phyloP scores from a whole-genome alignment of 352 stramenopile genomes.

The Phytopythium kandeliae region DNA sequence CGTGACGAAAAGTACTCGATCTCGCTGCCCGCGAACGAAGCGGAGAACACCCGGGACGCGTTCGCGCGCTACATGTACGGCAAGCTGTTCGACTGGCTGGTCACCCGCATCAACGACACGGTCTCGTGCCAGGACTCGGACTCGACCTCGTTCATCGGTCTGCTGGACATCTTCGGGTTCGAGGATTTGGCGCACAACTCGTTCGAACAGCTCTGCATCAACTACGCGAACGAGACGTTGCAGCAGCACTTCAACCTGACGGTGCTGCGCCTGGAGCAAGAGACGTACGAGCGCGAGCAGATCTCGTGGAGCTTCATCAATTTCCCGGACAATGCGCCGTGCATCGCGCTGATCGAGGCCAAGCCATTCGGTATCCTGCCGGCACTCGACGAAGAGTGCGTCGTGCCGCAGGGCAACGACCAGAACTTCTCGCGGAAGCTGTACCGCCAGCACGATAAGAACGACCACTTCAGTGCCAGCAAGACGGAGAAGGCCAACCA shows the following conservation, averaged over 20 bases:
- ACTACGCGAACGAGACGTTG: conserved; percentile 87
- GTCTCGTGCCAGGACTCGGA: conserved; percentile 64
- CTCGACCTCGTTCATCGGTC: conserved; percentile 85
- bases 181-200: conserved; percentile 95
- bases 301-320: conserved; percentile 82
- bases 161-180: conserved; percentile 98
- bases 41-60: conserved; percentile 84
- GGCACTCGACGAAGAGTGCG: conserved; percentile 74
- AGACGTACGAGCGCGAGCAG: conserved; percentile 73
- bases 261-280: conserved; percentile 84
- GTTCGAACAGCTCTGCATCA: conserved; percentile 88
- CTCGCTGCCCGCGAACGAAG: conserved; percentile 69
- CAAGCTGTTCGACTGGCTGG: conserved; percentile 82
- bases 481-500: conserved; percentile 90
- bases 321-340: conserved; percentile 82
- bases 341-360: conserved; percentile 77
- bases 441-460: conserved; percentile 69
- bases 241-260: conserved; percentile 89
- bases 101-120: conserved; percentile 78
- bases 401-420: conserved; percentile 74
- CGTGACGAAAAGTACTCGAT: conserved; percentile 81
- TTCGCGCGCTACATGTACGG: conserved; percentile 94
- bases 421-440: conserved; percentile 83
- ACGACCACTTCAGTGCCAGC: conserved; percentile 66
- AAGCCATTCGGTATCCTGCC: conserved; percentile 81